Conservation (phyloP, 2,329 filamentous ascomycete species). For the Davidsoniella eucalypti region DNA sequence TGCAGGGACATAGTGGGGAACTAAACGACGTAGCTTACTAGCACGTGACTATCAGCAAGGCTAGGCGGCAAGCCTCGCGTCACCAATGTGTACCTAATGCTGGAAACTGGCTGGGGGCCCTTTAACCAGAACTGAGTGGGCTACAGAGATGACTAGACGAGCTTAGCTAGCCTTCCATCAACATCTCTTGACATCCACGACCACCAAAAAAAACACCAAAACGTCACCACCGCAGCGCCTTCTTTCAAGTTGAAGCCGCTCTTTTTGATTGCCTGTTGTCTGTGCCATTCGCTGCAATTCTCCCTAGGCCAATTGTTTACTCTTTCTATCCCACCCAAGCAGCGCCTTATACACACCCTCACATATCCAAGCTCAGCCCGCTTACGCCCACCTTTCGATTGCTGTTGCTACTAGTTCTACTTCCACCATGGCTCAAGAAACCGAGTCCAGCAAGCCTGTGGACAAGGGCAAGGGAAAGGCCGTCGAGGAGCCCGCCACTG, state of each 20-base stretch:
- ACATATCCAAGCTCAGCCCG: not conserved
- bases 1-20: not conserved
- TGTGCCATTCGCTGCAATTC: not conserved
- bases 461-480: constrained; percentile 98
- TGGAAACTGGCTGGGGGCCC: not conserved
- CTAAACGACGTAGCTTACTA: not conserved
- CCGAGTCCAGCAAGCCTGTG: constrained; percentile 64
- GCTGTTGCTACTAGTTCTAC: constrained; percentile 1
- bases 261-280: not conserved
- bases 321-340: not conserved
- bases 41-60: constrained; percentile 13
- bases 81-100: constrained; percentile 16
- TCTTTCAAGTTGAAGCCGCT: not conserved
- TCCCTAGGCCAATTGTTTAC: not conserved
- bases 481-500: constrained; percentile 42
- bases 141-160: not conserved
- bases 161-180: constrained; percentile 5
- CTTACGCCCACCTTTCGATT: not conserved
- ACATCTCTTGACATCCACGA: constrained; percentile 2
- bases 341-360: not conserved
- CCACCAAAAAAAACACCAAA: constrained; percentile 4
- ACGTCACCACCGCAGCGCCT: constrained; percentile 4
- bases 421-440: constrained; percentile 75
- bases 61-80: constrained; percentile 25
- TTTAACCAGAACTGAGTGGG: not conserved